phyloP scores from a whole-genome alignment of 148 eudicot species.

The Rhododendron kiyosumense region DNA sequence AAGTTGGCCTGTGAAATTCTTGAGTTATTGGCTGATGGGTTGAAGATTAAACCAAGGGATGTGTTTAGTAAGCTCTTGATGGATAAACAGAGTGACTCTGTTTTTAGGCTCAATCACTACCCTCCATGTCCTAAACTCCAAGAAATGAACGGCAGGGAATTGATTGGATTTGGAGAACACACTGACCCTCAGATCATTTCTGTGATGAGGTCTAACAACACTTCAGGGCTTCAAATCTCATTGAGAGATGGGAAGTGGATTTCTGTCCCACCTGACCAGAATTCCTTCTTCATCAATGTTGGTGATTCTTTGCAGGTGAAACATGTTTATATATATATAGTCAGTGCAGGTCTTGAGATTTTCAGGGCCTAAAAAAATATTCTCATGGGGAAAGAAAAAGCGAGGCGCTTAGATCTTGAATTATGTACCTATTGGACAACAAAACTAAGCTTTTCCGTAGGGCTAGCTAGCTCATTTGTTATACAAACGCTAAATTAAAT shows the following conservation, averaged over 20 bases:
- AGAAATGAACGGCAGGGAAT: slow-evolving; percentile 14
- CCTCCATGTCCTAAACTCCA: slow-evolving; percentile 37
- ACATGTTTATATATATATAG: neutral
- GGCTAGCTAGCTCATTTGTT: no score
- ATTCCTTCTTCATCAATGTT: slow-evolving; percentile 53
- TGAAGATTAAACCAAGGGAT: slow-evolving; percentile 32
- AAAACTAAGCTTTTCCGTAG: no score
- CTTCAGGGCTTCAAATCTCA: slow-evolving; percentile 46
- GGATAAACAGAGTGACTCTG: slow-evolving; percentile 55
- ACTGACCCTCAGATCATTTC: slow-evolving; percentile 60
- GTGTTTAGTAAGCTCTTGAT: slow-evolving; percentile 41
- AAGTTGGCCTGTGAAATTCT: slow-evolving; percentile 47
- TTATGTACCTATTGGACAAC: no score
- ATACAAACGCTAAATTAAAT: no score
- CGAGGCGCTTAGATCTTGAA: no score
- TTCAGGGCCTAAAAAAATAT: no score
- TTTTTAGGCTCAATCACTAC: slow-evolving; percentile 48
- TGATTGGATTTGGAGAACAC: slow-evolving; percentile 53
- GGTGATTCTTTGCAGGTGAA: slow-evolving; percentile 55
- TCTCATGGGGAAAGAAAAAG: no score
- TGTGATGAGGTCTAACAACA: slow-evolving; percentile 44
- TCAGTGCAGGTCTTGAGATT: no score
- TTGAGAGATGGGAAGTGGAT: slow-evolving; percentile 40
- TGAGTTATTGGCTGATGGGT: slow-evolving; percentile 47
- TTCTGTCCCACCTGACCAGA: slow-evolving; percentile 42